Conservation (phyloP, 2,329 filamentous ascomycete genomes). For the Pyrenochaeta sp. region DNA sequence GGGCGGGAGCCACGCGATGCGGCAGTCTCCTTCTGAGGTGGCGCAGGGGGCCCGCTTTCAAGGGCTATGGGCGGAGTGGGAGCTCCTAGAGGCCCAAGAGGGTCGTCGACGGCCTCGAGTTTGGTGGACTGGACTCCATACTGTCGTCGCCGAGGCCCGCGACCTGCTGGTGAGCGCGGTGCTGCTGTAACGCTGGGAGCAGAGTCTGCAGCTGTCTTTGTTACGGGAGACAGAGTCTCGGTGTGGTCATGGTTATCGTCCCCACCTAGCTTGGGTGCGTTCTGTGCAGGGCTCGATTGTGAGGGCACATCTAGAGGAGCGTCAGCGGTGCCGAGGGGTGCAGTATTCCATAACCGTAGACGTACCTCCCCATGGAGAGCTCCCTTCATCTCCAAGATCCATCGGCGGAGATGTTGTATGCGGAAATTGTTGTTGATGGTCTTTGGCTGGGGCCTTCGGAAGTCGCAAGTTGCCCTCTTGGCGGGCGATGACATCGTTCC, state of each 20-base stretch:
- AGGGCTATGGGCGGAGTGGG: slow-evolving; percentile 60
- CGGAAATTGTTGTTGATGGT: slow-evolving; percentile 16
- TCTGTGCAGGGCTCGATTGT: slow-evolving; percentile 53
- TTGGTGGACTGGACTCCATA: slow-evolving; percentile 79
- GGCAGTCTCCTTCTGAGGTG: slow-evolving; percentile 69
- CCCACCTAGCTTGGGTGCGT: slow-evolving; percentile 48
- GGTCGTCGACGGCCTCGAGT: slow-evolving; percentile 78
- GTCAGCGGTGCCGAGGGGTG: slow-evolving; percentile 21
- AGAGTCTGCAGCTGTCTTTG: slow-evolving; percentile 33
- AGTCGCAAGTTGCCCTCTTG: slow-evolving; percentile 11
- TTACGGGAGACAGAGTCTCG: slow-evolving; percentile 26
- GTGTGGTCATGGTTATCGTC: slow-evolving; percentile 41
- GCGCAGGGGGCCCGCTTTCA: slow-evolving; percentile 73
- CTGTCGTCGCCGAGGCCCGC: slow-evolving; percentile 63
- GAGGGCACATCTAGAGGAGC: slow-evolving; percentile 55
- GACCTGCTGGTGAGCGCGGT: slow-evolving; percentile 58
- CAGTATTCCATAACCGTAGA: background rate
- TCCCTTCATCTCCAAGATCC: slow-evolving; percentile 54
- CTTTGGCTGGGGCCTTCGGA: slow-evolving; percentile 6
- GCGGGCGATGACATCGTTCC: slow-evolving; percentile 7
- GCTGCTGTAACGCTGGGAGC: slow-evolving; percentile 50
- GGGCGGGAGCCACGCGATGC: slow-evolving; percentile 56
- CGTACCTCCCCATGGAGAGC: slow-evolving; percentile 54
- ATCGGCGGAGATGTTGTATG: slow-evolving; percentile 37
- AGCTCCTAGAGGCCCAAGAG: slow-evolving; percentile 79